phyloP scores from a whole-genome alignment of 192 early-diverging fungal species.

The Podila epicladia region DNA sequence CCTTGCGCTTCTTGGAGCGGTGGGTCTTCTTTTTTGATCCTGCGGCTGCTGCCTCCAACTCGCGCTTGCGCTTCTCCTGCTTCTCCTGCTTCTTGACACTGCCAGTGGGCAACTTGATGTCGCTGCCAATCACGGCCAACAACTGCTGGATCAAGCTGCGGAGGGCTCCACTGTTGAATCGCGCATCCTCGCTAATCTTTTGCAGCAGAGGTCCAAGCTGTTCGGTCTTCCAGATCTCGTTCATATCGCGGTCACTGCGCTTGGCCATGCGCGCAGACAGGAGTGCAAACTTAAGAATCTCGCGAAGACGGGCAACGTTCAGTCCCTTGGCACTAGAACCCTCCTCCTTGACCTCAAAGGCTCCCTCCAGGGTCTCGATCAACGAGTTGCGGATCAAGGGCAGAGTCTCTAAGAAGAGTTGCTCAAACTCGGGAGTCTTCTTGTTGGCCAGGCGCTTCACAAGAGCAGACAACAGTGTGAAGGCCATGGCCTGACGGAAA shows the following conservation, averaged over 20 bases:
- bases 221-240: slow-evolving; percentile 45
- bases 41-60: slow-evolving; percentile 31
- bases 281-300: slow-evolving; percentile 55
- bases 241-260: slow-evolving; percentile 37
- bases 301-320: slow-evolving; percentile 46
- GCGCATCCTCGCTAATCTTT: slow-evolving; percentile 36
- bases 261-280: slow-evolving; percentile 49
- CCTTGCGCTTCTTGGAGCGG: slow-evolving; percentile 47
- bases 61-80: slow-evolving; percentile 49
- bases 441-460: slow-evolving; percentile 55
- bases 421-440: slow-evolving; percentile 50
- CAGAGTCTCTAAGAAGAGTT: slow-evolving; percentile 37
- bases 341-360: slow-evolving; percentile 27
- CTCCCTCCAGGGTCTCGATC: slow-evolving; percentile 51
- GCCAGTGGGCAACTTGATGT: slow-evolving; percentile 43
- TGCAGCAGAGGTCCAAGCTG: slow-evolving; percentile 47
- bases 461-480: slow-evolving; percentile 49
- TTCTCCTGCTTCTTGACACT: slow-evolving; percentile 43
- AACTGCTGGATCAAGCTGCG: slow-evolving; percentile 50
- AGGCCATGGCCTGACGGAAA: slow-evolving; percentile 74
- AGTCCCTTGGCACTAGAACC: slow-evolving; percentile 26
- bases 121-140: slow-evolving; percentile 49
- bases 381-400: slow-evolving; percentile 50
- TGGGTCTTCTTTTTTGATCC: slow-evolving; percentile 51
- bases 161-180: slow-evolving; percentile 50